Percentiles rank a stretch among this genome's conserved stretches.
These are phyloP conservation scores for Pleodorina starrii DNA, from an alignment of 139 green algal species.

Conservation along the genomic window DNA sequence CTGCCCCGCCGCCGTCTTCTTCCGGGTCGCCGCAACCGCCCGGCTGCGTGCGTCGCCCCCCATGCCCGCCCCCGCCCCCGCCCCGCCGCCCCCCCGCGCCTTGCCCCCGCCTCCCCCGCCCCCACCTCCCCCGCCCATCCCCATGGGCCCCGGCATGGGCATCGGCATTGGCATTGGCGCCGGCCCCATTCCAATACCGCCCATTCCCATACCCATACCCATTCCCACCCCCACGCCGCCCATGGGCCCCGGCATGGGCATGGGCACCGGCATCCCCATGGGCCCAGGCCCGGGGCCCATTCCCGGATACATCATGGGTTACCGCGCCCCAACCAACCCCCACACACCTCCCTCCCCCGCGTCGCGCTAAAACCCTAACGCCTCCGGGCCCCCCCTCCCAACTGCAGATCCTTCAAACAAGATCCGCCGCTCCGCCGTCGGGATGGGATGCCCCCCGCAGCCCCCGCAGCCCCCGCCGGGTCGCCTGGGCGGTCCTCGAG, in stretches of 20 bases:
- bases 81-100: not conserved
- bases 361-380: too few relatives aligned
- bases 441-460: too few relatives aligned
- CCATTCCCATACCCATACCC: not conserved
- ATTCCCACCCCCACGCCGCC: too few relatives aligned
- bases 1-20: conserved; percentile 38
- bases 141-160: conserved; percentile 8
- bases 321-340: too few relatives aligned
- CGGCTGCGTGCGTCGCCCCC: too few relatives aligned
- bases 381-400: too few relatives aligned
- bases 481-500: too few relatives aligned
- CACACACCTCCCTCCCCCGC: too few relatives aligned
- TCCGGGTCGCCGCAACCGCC: conserved; percentile 28
- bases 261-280: not conserved
- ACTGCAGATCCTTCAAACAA: too few relatives aligned
- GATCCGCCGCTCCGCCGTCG: too few relatives aligned
- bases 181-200: too few relatives aligned
- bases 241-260: not conserved
- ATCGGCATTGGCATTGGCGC: not conserved
- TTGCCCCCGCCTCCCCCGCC: not conserved
- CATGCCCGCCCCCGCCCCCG: not conserved
- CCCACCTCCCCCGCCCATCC: not conserved
- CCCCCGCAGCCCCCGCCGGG: too few relatives aligned
- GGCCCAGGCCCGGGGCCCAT: not conserved
- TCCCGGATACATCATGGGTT: not conserved